phyloP scores from a whole-genome alignment of 116 monocot genomes.

The Iris pallida region DNA sequence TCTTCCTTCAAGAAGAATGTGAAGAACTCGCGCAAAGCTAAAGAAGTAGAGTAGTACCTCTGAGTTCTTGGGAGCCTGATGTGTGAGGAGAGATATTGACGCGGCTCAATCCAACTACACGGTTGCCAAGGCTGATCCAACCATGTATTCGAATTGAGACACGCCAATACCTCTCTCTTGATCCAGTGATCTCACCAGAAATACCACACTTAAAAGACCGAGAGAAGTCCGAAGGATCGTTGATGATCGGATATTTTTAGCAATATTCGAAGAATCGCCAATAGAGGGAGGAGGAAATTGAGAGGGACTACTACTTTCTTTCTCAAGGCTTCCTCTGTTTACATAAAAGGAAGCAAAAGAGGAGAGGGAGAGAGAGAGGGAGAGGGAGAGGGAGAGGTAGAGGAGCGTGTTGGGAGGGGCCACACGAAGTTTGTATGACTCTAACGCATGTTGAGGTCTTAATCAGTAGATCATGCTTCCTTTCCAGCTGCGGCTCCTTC shows the following conservation, averaged over 20 bases:
- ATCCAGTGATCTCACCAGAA: background rate
- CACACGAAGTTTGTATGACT: background rate
- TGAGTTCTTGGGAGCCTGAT: background rate
- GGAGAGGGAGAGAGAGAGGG: slow-evolving; percentile 1
- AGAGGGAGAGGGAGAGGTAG: background rate
- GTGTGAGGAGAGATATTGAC: slow-evolving; percentile 41
- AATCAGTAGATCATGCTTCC: background rate
- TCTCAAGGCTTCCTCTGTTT: slow-evolving; percentile 6
- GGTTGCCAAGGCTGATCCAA: slow-evolving; percentile 11
- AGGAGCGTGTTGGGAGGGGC: background rate
- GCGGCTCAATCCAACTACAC: slow-evolving; percentile 47
- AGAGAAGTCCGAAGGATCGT: background rate
- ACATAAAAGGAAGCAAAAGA: slow-evolving; percentile 26
- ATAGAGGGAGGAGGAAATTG: background rate
- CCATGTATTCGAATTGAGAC: slow-evolving; percentile 45
- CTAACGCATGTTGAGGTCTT: background rate
- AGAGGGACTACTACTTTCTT: background rate
- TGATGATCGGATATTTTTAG: background rate
- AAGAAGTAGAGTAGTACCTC: slow-evolving; percentile 1
- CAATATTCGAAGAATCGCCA: background rate
- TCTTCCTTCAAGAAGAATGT: no score
- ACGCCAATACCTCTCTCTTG: slow-evolving; percentile 36
- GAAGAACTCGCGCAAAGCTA: background rate
- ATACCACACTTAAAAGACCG: background rate
- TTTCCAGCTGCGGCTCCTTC: background rate